Conservation (phyloP, 2,329 filamentous ascomycete species). For the Epichloe hybrida region DNA sequence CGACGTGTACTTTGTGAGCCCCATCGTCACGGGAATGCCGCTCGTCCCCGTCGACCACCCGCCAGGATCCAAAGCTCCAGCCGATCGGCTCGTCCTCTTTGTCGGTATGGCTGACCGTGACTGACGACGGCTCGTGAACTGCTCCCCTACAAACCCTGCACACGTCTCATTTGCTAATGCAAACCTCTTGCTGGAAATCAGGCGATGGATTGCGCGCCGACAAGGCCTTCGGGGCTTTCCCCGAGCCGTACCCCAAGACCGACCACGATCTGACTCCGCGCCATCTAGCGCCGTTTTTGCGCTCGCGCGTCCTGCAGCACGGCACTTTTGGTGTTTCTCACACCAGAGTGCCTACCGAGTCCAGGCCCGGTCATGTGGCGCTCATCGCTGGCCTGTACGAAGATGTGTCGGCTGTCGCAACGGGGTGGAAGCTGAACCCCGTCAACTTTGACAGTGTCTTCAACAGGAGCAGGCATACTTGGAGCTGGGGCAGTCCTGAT, state of each 20-base stretch:
- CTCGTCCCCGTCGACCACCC: constrained; percentile 58
- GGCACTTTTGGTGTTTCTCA: constrained; percentile 97
- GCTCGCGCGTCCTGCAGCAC: constrained; percentile 73
- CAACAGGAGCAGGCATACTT: constrained; percentile 91
- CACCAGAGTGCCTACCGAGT: constrained; percentile 92
- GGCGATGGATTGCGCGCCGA: constrained; percentile 90
- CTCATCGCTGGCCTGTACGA: constrained; percentile 95
- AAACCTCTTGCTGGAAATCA: constrained; percentile 14
- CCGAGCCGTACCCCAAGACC: constrained; percentile 63
- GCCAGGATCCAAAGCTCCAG: constrained; percentile 52
- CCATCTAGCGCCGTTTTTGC: constrained; percentile 79
- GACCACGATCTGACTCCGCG: constrained; percentile 56
- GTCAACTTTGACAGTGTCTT: constrained; percentile 99
- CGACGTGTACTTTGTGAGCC: constrained; percentile 97
- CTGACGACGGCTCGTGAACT: too few relatives aligned
- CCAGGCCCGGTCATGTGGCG: constrained; percentile 88
- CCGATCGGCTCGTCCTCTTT: constrained; percentile 71
- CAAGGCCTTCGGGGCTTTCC: constrained; percentile 91
- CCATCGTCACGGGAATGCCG: constrained; percentile 91
- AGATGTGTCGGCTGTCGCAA: constrained; percentile 93
- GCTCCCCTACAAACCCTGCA: neutral
- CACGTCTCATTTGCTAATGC: too few relatives aligned
- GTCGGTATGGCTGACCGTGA: constrained; percentile 43
- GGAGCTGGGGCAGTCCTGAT: constrained; percentile 98
- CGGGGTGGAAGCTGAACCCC: constrained; percentile 96